These are phyloP conservation scores for Trypanosoma theileri DNA, from an alignment of 208 protist species.

Conservation along the genomic window DNA sequence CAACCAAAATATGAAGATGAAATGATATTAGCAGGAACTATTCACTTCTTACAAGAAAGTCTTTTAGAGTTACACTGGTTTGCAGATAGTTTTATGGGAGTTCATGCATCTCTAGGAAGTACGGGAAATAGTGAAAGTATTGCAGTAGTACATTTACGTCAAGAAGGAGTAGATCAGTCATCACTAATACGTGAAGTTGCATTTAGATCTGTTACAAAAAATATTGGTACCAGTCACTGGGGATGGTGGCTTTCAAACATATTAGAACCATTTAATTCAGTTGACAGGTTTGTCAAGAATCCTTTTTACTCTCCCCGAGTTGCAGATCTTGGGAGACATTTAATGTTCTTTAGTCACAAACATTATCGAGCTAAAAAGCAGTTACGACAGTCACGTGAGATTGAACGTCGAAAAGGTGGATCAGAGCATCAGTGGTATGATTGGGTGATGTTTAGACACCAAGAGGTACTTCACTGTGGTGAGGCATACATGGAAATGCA, in stretches of 20 bases:
- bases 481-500: slow-evolving; percentile 90
- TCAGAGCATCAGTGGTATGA: slow-evolving; percentile 89
- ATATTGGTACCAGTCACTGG: slow-evolving; percentile 89
- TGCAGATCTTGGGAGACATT: slow-evolving; percentile 82
- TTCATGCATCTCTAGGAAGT: slow-evolving; percentile 62
- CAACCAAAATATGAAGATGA: slow-evolving; percentile 64
- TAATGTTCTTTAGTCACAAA: slow-evolving; percentile 90
- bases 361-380: slow-evolving; percentile 79
- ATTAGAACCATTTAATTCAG: slow-evolving; percentile 52
- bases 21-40: slow-evolving; percentile 73
- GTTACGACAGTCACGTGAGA: slow-evolving; percentile 67
- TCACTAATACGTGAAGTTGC: slow-evolving; percentile 83
- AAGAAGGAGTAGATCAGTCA: slow-evolving; percentile 69
- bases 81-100: slow-evolving; percentile 50
- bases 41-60: slow-evolving; percentile 78
- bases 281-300: slow-evolving; percentile 85
- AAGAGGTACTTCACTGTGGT: slow-evolving; percentile 84
- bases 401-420: slow-evolving; percentile 83
- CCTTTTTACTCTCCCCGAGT: slow-evolving; percentile 87
- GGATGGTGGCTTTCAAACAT: slow-evolving; percentile 83
- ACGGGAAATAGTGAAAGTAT: slow-evolving; percentile 42
- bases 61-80: slow-evolving; percentile 62
- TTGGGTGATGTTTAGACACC: slow-evolving; percentile 87
- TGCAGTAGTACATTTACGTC: slow-evolving; percentile 66
- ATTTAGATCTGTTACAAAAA: slow-evolving; percentile 74